phyloP scores from a whole-genome alignment of 768 basidiomycete species.

The Rhodosporidiobolus odoratus region DNA sequence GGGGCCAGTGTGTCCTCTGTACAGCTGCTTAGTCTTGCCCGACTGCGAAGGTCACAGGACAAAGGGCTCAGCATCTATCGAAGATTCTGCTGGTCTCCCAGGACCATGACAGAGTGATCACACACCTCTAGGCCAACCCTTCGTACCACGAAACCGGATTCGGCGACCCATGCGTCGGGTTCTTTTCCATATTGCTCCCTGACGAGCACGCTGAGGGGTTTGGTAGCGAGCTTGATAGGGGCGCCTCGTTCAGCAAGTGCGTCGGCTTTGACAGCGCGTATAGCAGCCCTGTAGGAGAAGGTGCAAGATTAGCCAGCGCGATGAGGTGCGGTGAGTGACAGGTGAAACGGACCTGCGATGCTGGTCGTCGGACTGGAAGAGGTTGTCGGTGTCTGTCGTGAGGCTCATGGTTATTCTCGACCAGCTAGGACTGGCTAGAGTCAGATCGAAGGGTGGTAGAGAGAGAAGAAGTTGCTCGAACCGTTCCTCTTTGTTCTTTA shows the following conservation, averaged over 20 bases:
- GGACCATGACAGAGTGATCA: too few relatives aligned
- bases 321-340: not conserved
- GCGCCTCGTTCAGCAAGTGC: slow-evolving; percentile 65
- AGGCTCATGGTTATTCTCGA: not conserved
- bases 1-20: slow-evolving; percentile 79
- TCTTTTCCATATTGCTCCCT: slow-evolving; percentile 45
- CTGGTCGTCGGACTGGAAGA: slow-evolving; percentile 68
- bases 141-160: slow-evolving; percentile 69
- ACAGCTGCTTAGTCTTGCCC: slow-evolving; percentile 69
- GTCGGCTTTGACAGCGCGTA: slow-evolving; percentile 58
- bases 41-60: slow-evolving; percentile 54
- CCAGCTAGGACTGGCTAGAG: not conserved
- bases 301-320: slow-evolving; percentile 43
- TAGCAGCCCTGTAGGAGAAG: slow-evolving; percentile 53
- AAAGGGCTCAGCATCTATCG: slow-evolving; percentile 20
- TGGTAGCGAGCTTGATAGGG: slow-evolving; percentile 70
- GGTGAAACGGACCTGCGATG: slow-evolving; percentile 55
- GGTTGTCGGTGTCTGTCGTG: slow-evolving; percentile 52
- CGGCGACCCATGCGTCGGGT: slow-evolving; percentile 75
- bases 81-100: not conserved
- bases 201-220: slow-evolving; percentile 62
- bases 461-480: not conserved
- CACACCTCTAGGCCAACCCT: slow-evolving; percentile 71
- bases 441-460: not conserved
- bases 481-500: not conserved